Conservation (phyloP, 2,329 filamentous ascomycete species). For the Pleomassaria siparia region DNA sequence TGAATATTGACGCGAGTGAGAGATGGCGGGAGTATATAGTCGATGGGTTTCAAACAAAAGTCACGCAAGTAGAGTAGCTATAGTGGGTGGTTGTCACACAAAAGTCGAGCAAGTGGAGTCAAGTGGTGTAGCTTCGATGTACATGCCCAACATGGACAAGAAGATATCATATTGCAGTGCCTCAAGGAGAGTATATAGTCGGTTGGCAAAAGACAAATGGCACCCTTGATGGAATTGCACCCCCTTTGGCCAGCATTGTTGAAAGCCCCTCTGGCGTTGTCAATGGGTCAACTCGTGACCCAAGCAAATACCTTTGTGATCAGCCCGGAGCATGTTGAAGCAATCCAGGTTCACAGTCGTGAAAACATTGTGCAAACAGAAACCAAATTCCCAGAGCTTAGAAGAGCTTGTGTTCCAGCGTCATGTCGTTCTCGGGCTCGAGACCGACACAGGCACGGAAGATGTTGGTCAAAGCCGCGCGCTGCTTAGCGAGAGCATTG, state of each 20-base stretch:
- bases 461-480: constrained; percentile 92
- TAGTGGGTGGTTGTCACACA: no score
- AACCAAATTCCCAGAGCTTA: constrained; percentile 14
- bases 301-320: neutral
- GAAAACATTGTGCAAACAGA: neutral
- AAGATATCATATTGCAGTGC: constrained; percentile 2
- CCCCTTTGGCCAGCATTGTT: no score
- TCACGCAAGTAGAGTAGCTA: no score
- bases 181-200: constrained; percentile 32
- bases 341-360: no score
- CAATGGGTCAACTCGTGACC: no score
- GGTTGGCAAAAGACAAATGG: constrained; percentile 17
- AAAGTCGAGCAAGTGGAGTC: neutral
- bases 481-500: constrained; percentile 95
- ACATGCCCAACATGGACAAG: no score
- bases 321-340: no score
- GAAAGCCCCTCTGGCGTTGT: constrained; percentile 1
- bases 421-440: constrained; percentile 98
- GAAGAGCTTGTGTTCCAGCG: constrained; percentile 96
- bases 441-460: constrained; percentile 97
- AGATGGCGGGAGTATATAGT: neutral
- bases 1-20: neutral
- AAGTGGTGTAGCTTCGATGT: no score
- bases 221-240: no score
- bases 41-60: no score